phyloP scores from a whole-genome alignment of 345 rosid species.

The Angophora floribunda region DNA sequence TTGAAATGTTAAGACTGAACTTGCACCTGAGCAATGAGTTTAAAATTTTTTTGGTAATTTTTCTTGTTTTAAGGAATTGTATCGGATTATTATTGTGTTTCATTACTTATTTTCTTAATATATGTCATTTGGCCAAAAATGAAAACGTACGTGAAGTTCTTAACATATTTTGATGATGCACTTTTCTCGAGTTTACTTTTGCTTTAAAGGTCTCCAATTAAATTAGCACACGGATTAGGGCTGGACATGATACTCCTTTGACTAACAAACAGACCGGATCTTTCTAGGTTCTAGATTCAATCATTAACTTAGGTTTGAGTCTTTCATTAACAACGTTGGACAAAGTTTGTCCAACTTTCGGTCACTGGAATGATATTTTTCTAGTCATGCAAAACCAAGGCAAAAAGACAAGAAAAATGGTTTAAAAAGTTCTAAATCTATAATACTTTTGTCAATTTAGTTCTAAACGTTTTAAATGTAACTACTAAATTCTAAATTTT shows the following conservation, averaged over 20 bases:
- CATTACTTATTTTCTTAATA: neutral
- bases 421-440: neutral
- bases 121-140: neutral
- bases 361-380: neutral
- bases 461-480: too few species aligned
- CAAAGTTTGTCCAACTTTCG: neutral
- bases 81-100: neutral
- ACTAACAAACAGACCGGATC: neutral
- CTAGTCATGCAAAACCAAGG: neutral
- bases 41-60: neutral
- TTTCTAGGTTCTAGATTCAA: neutral
- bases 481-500: too few species aligned
- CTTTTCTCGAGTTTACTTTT: neutral
- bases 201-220: neutral
- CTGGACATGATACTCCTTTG: neutral
- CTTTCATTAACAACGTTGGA: neutral
- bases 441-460: neutral
- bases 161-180: neutral
- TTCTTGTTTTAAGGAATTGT: neutral
- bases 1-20: neutral
- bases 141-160: neutral
- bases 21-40: neutral
- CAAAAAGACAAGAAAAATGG: neutral
- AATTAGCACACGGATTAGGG: neutral
- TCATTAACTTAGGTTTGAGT: neutral